phyloP scores from a whole-genome alignment of 129 eudicot genomes.

The Pittosporum tobira region DNA sequence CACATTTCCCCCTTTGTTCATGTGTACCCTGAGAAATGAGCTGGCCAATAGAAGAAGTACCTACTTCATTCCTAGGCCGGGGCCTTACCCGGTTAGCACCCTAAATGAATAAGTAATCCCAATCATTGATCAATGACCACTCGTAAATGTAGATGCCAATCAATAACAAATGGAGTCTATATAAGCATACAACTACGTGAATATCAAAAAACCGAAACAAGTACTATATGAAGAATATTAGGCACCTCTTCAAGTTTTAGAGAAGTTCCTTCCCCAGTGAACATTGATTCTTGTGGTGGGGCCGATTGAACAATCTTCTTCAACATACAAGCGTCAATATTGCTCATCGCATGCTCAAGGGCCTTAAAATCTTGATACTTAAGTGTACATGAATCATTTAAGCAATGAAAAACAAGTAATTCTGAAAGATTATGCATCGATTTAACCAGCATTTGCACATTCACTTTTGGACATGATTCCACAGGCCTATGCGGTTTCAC shows the following conservation, averaged over 20 bases:
- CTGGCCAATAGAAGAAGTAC: background rate
- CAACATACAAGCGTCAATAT: constrained; percentile 42
- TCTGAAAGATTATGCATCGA: constrained; percentile 48
- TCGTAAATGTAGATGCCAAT: background rate
- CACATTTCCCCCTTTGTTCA: constrained; percentile 17
- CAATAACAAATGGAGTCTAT: background rate
- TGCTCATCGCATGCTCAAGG: constrained; percentile 40
- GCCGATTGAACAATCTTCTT: constrained; percentile 18
- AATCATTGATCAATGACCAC: background rate
- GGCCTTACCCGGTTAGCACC: constrained; percentile 1
- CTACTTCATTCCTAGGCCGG: constrained; percentile 12
- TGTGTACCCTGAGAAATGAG: constrained; percentile 6
- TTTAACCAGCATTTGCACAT: constrained; percentile 35
- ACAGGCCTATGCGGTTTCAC: background rate
- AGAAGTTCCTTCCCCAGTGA: constrained; percentile 19
- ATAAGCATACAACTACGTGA: too few species aligned
- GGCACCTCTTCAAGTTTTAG: constrained; percentile 11
- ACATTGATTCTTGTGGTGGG: constrained; percentile 11
- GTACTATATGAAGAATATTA: constrained; percentile 21
- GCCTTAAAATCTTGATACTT: constrained; percentile 36
- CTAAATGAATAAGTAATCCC: constrained; percentile 10
- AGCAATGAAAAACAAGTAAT: constrained; percentile 33
- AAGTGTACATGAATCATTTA: constrained; percentile 25
- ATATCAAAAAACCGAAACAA: background rate
- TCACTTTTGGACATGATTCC: constrained; percentile 24